Percentiles rank a stretch among this genome's conserved stretches.
Conservation (phyloP, 768 basidiomycete genomes). For the Coprinopsis cinerea region DNA sequence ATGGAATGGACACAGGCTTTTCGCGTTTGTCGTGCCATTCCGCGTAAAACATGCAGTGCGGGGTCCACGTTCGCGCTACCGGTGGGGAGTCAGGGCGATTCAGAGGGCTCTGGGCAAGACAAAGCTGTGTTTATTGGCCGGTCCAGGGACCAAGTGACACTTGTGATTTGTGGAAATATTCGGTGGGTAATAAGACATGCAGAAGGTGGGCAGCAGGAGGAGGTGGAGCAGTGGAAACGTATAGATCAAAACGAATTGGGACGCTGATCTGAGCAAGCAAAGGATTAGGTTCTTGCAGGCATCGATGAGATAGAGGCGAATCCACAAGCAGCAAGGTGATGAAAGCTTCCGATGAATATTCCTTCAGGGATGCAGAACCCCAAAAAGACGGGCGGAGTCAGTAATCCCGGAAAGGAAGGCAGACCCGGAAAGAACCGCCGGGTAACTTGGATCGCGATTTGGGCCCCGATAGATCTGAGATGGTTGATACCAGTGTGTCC, state of each 20-base stretch:
- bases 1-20: too few species aligned
- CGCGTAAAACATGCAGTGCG: too few species aligned
- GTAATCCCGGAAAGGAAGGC: conserved; percentile 8
- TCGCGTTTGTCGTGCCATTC: too few species aligned
- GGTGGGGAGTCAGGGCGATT: too few species aligned
- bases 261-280: too few species aligned
- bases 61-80: too few species aligned
- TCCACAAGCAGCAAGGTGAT: conserved; percentile 2
- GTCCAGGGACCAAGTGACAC: background rate
- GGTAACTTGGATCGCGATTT: conserved; percentile 19
- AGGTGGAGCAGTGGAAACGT: too few species aligned
- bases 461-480: conserved; percentile 17
- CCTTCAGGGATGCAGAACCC: conserved; percentile 24
- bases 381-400: conserved; percentile 20
- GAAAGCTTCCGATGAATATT: conserved; percentile 7
- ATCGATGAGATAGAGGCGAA: conserved; percentile 1
- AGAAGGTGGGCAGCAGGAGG: too few species aligned
- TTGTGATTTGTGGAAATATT: background rate
- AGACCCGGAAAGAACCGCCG: conserved; percentile 24
- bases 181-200: background rate
- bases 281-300: too few species aligned
- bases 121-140: too few species aligned
- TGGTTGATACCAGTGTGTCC: background rate
- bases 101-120: too few species aligned
- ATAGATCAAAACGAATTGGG: too few species aligned